Evolutionary conservation across 2,329 filamentous ascomycete genomes (phyloP).

Genomic region (Fusarium sp.): DNA sequence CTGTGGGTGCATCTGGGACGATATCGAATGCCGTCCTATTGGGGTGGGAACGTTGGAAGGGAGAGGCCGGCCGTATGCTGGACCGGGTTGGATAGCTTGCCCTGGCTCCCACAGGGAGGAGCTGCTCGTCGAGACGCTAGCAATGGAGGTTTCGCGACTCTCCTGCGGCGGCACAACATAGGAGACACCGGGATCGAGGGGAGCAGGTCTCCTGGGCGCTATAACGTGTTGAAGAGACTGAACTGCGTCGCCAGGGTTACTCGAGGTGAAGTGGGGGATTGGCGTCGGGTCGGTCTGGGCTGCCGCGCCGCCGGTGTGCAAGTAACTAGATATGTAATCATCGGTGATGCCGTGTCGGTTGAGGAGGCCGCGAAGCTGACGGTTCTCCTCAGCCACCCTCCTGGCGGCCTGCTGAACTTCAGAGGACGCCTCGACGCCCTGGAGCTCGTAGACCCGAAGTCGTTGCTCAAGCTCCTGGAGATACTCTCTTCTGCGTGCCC

Average conservation of each 20-base stretch:
- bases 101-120: constrained; percentile 48
- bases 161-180: constrained; percentile 45
- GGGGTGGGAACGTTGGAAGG: constrained; percentile 36
- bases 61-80: constrained; percentile 43
- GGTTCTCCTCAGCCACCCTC: constrained; percentile 74
- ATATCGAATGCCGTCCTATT: constrained; percentile 36
- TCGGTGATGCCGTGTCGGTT: constrained; percentile 64
- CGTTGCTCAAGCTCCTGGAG: constrained; percentile 72
- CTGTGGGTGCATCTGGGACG: constrained; percentile 37
- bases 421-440: constrained; percentile 71
- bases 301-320: constrained; percentile 42
- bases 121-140: constrained; percentile 46
- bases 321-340: constrained; percentile 58
- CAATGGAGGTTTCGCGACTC: constrained; percentile 47
- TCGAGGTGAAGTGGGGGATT: constrained; percentile 34
- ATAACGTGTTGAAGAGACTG: constrained; percentile 52
- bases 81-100: constrained; percentile 37
- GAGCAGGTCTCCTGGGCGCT: constrained; percentile 47
- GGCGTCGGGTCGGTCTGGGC: constrained; percentile 34
- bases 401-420: constrained; percentile 76
- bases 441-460: constrained; percentile 65
- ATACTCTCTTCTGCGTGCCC: constrained; percentile 76
- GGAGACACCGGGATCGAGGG: constrained; percentile 41
- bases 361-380: constrained; percentile 66
- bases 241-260: constrained; percentile 40